These are phyloP conservation scores for Cryptococcus sp. DNA, from an alignment of 1,284 basidiomycete species.

Conservation along the genomic window DNA sequence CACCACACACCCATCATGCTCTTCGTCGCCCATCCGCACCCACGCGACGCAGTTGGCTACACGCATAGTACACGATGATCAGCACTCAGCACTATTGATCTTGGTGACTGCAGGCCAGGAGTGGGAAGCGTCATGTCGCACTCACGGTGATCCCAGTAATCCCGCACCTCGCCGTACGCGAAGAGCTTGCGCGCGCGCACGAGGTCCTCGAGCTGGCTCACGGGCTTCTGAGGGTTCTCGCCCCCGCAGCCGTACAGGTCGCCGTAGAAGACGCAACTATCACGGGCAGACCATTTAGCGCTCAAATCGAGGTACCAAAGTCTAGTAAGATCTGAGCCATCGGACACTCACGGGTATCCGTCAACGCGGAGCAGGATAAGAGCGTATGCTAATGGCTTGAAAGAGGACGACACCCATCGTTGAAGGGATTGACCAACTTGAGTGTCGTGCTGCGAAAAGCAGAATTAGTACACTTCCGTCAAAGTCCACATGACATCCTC, in stretches of 20 bases:
- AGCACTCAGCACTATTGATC: conserved; percentile 3
- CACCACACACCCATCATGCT: conserved; percentile 58
- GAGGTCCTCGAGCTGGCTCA: conserved; percentile 58
- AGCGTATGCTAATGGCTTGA: conserved; percentile 71
- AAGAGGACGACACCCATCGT: conserved; percentile 59
- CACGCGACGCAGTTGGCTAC: conserved; percentile 57
- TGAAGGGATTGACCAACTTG: conserved; percentile 61
- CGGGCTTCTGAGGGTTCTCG: conserved; percentile 56
- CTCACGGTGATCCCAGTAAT: conserved; percentile 59
- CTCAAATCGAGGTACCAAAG: too few species aligned
- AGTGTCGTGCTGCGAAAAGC: conserved; percentile 55
- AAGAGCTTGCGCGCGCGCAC: conserved; percentile 59
- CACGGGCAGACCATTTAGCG: neutral
- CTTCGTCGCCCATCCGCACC: conserved; percentile 58
- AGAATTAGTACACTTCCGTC: neutral
- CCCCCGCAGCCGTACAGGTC: conserved; percentile 66
- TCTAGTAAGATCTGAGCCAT: too few species aligned
- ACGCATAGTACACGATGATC: conserved; percentile 1
- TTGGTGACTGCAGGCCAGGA: neutral
- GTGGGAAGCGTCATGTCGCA: conserved; percentile 23
- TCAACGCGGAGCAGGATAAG: conserved; percentile 77
- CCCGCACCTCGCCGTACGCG: conserved; percentile 59
- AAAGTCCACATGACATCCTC: conserved; percentile 8
- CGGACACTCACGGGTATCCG: conserved; percentile 75
- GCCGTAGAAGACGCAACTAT: conserved; percentile 86